Base-by-base conservation (phyloP, 176 grass and related monocot genomes). In the Elaeis guineensis region DNA sequence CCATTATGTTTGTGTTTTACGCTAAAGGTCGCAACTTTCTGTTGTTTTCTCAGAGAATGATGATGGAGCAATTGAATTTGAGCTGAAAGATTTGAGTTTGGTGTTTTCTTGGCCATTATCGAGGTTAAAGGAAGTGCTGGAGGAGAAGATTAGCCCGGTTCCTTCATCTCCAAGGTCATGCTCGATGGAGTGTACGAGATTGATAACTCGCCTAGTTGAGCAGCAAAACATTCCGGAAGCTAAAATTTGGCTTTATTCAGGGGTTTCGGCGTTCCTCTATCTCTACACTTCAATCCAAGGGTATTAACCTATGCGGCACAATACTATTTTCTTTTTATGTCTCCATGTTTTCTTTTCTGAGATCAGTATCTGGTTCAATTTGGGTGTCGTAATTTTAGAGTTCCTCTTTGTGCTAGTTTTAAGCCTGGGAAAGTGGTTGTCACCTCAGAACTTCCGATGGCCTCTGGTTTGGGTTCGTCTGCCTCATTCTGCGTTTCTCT, bases 241-340 rank as follows among this genome's bases (percentile, higher is more conserved):
- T 48, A 89, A 86, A 63, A 85, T 85, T 64, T 90, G 85, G 80
- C 72, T 92, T 44, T 75, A 63, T 4, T 57, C 81, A 8, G 84
- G 87, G 24, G 65, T 92, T 53, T 89, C 58, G 18, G 73, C 81
- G 0, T 97, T 91, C 76, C 84, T 92, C 19, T 87, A 78, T 73
- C 73, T 97, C 64, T 97, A 97, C 72, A 78, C 75, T 29, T 88
- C 84, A 6, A 88, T 97, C 9, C 57, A 85, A 35, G 81, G 91
- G 91, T 90, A 65, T 4, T 60, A 57, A 35, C 50, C 49, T 35
- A 7, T 62, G 50, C 51, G 25, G 21, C 19, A 1, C 59, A 16
- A 14, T 12, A 14, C 15, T 54, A 5, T 39, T 76, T n/a, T 22
- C 55, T 58, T 3, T 35, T 75, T 65, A 35, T n/a, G 9, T 66